Conservation (phyloP, 768 basidiomycete genomes). For the Rickenella mellea region DNA sequence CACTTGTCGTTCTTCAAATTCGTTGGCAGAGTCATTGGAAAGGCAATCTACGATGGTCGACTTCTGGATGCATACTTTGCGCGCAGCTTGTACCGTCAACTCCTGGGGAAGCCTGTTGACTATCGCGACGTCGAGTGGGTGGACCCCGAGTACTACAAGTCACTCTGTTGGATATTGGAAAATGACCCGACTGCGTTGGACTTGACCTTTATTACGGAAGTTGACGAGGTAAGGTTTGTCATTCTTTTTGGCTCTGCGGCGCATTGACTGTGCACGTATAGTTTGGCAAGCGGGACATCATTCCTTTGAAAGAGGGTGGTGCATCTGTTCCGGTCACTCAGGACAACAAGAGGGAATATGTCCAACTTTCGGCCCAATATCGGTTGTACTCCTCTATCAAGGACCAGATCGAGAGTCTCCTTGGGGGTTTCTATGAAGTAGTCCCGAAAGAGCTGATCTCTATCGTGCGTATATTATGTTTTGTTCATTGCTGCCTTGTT, state of each 20-base stretch:
- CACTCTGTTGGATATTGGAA: constrained; percentile 94
- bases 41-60: constrained; percentile 94
- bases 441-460: constrained; percentile 93
- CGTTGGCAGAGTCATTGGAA: constrained; percentile 94
- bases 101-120: constrained; percentile 90
- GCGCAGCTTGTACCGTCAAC: constrained; percentile 89
- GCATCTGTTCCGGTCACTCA: constrained; percentile 82
- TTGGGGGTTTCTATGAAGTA: constrained; percentile 92
- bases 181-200: constrained; percentile 86
- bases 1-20: constrained; percentile 98
- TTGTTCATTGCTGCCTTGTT: too few species aligned
- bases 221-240: constrained; percentile 70
- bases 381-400: constrained; percentile 89
- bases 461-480: constrained; percentile 49
- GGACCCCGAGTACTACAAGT: constrained; percentile 97
- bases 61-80: constrained; percentile 97
- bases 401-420: constrained; percentile 87
- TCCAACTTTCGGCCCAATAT: constrained; percentile 90
- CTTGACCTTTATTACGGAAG: constrained; percentile 90
- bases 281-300: constrained; percentile 87
- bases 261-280: constrained; percentile 18
- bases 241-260: constrained; percentile 6
- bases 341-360: constrained; percentile 95
- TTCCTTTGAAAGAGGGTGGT: constrained; percentile 81
- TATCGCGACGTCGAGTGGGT: constrained; percentile 96